Conservation (phyloP, 129 eudicot species). For the Erigeron canadensis region DNA sequence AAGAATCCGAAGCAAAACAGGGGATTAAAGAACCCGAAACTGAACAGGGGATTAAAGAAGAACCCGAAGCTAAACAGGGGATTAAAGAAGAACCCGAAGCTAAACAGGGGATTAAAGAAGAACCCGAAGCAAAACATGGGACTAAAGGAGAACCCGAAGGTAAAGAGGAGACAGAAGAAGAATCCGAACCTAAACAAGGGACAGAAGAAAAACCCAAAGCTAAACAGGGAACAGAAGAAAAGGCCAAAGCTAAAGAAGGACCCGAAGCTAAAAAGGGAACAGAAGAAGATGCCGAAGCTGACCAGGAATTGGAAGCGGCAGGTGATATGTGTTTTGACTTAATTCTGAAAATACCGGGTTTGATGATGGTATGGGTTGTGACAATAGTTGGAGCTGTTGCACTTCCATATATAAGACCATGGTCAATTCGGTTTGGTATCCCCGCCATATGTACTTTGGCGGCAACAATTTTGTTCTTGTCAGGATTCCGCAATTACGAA, state of each 20-base stretch:
- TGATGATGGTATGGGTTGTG: conserved; percentile 21
- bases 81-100: no score
- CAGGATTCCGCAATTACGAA: conserved; percentile 38
- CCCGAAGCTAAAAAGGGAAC: background rate
- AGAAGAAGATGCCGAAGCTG: background rate
- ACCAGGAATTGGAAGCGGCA: conserved; percentile 20
- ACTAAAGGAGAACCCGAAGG: no score
- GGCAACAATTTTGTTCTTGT: conserved; percentile 46
- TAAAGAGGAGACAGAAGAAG: no score
- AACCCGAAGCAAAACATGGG: no score
- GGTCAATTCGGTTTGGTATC: conserved; percentile 65
- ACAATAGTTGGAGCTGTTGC: conserved; percentile 41
- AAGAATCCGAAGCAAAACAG: no score
- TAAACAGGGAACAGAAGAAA: background rate
- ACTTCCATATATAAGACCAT: conserved; percentile 54
- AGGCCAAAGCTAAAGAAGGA: conserved; percentile 1
- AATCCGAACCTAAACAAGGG: no score
- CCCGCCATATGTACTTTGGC: conserved; percentile 55
- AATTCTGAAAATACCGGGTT: conserved; percentile 15
- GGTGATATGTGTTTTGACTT: conserved; percentile 10
- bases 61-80: no score
- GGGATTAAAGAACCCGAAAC: no score
- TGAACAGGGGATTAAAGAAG: no score
- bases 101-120: no score
- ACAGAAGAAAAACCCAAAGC: background rate